Evolutionary conservation across 139 green algal genomes (phyloP).

Genomic region (Pedinophyceae sp.): DNA sequence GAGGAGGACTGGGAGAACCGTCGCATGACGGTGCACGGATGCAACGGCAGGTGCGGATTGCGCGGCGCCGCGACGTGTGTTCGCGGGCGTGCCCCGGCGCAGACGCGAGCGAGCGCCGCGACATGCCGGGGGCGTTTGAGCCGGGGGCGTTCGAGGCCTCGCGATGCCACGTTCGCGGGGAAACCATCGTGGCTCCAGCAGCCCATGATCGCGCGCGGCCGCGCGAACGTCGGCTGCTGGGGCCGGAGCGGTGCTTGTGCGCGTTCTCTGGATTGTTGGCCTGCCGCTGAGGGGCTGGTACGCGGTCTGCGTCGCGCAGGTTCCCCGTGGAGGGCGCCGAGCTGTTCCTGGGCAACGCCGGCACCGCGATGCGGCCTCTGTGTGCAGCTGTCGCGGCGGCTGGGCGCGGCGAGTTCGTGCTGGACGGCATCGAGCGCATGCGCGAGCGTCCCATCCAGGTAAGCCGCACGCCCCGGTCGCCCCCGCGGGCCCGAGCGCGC

Average conservation of each 20-base stretch:
- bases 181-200: too few species aligned
- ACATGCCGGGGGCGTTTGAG: not conserved
- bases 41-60: conserved; percentile 69
- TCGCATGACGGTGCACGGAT: conserved; percentile 59
- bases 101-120: not conserved
- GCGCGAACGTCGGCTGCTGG: too few species aligned
- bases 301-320: not conserved
- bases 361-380: conserved; percentile 93
- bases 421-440: conserved; percentile 85
- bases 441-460: conserved; percentile 83
- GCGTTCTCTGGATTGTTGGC: not conserved
- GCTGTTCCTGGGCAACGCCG: conserved; percentile 94
- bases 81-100: not conserved
- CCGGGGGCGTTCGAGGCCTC: too few species aligned
- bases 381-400: conserved; percentile 90
- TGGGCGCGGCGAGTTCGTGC: conserved; percentile 66
- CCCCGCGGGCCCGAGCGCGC: too few species aligned
- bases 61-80: too few species aligned
- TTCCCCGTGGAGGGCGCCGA: conserved; percentile 21
- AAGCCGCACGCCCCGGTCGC: too few species aligned
- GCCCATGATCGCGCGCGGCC: too few species aligned
- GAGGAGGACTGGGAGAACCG: conserved; percentile 56
- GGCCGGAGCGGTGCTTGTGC: too few species aligned
- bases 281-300: not conserved
- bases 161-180: too few species aligned